phyloP scores from a whole-genome alignment of 2,329 filamentous ascomycete genomes.

The Mariannaea sp. region DNA sequence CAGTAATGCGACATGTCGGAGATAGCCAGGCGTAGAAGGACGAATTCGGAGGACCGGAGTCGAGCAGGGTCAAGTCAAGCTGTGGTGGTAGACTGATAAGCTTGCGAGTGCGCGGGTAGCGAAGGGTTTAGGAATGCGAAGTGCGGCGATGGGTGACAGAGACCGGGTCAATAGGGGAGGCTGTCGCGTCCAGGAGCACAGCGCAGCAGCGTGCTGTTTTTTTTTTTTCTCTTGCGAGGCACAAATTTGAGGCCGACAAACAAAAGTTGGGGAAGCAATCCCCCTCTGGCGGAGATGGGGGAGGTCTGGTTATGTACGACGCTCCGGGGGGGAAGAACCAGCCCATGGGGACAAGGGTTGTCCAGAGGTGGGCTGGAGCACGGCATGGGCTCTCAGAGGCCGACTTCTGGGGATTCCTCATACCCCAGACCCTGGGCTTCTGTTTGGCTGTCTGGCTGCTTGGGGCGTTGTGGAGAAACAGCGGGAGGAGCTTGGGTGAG shows the following conservation, averaged over 20 bases:
- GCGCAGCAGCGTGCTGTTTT: constrained; percentile 3
- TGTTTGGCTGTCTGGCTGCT: too few species aligned
- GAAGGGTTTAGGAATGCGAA: too few species aligned
- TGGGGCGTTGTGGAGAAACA: constrained; percentile 17
- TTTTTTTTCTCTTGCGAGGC: constrained; percentile 7
- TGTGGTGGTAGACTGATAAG: constrained; percentile 24
- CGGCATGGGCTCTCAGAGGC: constrained; percentile 1
- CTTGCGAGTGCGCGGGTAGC: constrained; percentile 14
- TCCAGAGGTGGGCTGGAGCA: constrained; percentile 10
- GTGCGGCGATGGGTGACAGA: background rate
- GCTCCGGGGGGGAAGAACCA: constrained; percentile 30
- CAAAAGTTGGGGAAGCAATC: constrained; percentile 13
- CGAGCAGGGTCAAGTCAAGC: too few species aligned
- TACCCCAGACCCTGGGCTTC: constrained; percentile 26
- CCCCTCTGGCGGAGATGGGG: constrained; percentile 28
- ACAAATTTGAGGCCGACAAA: constrained; percentile 1
- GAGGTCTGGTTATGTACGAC: constrained; percentile 38
- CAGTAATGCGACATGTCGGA: constrained; percentile 32
- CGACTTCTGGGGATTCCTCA: constrained; percentile 27
- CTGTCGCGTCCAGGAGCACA: background rate
- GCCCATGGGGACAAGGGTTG: constrained; percentile 25
- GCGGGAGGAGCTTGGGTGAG: too few species aligned
- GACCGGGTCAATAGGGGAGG: background rate
- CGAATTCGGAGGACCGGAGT: constrained; percentile 19
- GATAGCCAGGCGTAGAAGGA: constrained; percentile 12